Evolutionary conservation across 73 alveolate species (phyloP), one percentile per base, ranked within the genome.

Genomic region (Urostyla sp.): DNA sequence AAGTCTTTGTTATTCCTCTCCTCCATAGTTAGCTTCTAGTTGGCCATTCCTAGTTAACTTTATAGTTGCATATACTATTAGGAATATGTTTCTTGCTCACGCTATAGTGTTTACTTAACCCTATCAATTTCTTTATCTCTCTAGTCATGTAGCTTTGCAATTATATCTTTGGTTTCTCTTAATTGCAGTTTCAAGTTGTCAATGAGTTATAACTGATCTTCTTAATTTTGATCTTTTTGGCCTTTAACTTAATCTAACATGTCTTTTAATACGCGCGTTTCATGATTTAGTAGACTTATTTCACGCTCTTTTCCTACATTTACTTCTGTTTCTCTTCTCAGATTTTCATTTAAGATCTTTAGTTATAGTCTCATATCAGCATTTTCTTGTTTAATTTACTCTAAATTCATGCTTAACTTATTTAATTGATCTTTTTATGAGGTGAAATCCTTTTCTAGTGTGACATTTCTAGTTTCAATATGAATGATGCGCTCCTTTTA

Each of bases 1-100:
- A 85, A 80, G 38, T 85, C 93, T 34, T 85, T 85, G 38, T 66
- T 50, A 36, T 75, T 63, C 37, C 76, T 85, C 75, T 85, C 89
- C 40, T 85, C 93, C 26, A 44, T 32, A 23, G 77, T 81, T 7
- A 75, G 56, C 23, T 79, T 32, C 82, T 67, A 75, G 11, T 63
- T 20, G 67, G 67, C 34, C 6, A 58, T 51, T n/a, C 54, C 67
- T 5, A 85, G 51, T 50, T 85, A 88, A 30, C 30, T 50, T 52
- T 48, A 30, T 13, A 43, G 60, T 40, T 76, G 59, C 34, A 61
- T 58, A 24, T 55, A 35, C 44, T 85, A 88, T 21, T 54, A 32
- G 26, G 59, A 48, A 50, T 49, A 34, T 37, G 31, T 56, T 20
- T 77, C 82, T 36, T 67, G 43, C 23, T 85, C 87, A 20, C 55